Evolutionary conservation across 768 basidiomycete species (phyloP).

Genomic region (Termitomyces sp.): DNA sequence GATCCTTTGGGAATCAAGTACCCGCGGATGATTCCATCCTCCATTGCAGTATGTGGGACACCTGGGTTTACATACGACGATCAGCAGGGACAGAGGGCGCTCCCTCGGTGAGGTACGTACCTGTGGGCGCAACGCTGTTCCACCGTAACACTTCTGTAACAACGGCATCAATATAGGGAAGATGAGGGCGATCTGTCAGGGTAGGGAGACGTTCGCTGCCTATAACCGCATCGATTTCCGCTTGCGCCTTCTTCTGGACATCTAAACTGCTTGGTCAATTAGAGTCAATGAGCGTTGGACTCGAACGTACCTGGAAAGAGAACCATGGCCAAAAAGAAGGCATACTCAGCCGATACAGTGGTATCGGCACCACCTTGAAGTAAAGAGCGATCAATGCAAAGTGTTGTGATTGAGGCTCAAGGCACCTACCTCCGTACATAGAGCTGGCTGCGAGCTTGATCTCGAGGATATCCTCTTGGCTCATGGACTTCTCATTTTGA

Average conservation of each 20-base stretch:
- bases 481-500: slow-evolving; percentile 32
- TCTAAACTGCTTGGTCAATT: slow-evolving; percentile 28
- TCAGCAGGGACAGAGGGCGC: background rate
- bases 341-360: slow-evolving; percentile 42
- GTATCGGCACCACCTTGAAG: slow-evolving; percentile 49
- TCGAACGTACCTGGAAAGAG: slow-evolving; percentile 29
- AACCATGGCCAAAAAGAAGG: slow-evolving; percentile 51
- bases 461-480: slow-evolving; percentile 33
- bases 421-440: slow-evolving; percentile 40
- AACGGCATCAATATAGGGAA: slow-evolving; percentile 50
- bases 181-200: slow-evolving; percentile 37
- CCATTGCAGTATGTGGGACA: slow-evolving; percentile 43
- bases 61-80: slow-evolving; percentile 26
- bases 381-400: background rate
- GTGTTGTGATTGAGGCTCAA: background rate
- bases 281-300: background rate
- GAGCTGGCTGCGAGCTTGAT: slow-evolving; percentile 45
- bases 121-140: slow-evolving; percentile 42
- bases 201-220: slow-evolving; percentile 36
- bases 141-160: slow-evolving; percentile 49
- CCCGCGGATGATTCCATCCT: slow-evolving; percentile 42
- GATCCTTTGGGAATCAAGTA: slow-evolving; percentile 51
- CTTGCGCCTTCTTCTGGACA: slow-evolving; percentile 50
- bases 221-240: slow-evolving; percentile 47
- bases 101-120: background rate